phyloP scores from a whole-genome alignment of 176 grass and related monocot genomes.

The Oryza rufipogon region DNA sequence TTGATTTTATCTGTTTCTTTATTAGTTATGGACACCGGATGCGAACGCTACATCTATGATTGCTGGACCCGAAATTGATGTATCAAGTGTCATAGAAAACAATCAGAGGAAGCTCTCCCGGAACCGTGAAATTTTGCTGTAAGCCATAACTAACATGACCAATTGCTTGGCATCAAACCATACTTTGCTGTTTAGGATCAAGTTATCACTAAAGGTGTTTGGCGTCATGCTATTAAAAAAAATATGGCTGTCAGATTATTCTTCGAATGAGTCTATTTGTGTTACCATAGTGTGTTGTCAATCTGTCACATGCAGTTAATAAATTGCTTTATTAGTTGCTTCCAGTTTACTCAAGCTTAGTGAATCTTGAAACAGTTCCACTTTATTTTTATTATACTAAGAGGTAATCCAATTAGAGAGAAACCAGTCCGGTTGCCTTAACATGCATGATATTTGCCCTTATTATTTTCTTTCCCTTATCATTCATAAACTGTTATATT shows the following conservation, averaged over 20 bases:
- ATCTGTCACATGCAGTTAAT: background rate
- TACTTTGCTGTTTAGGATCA: background rate
- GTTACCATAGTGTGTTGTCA: conserved; percentile 10
- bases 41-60: conserved; percentile 62
- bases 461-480: conserved; percentile 29
- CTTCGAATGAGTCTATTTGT: conserved; percentile 14
- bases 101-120: conserved; percentile 82
- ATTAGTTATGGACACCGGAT: conserved; percentile 90
- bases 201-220: conserved; percentile 3
- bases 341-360: background rate
- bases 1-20: conserved; percentile 20
- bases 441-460: background rate
- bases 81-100: conserved; percentile 76
- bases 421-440: background rate
- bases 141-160: conserved; percentile 34
- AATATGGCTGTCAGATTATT: background rate
- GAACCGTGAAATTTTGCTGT: conserved; percentile 79
- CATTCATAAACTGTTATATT: conserved; percentile 17
- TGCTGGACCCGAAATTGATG: conserved; percentile 77
- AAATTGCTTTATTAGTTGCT: conserved; percentile 9
- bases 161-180: background rate
- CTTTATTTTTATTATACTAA: background rate
- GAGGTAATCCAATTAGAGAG: conserved; percentile 12
- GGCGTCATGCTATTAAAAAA: background rate
- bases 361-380: conserved; percentile 16